Percentiles rank a stretch among this genome's conserved stretches.
Conservation (phyloP, 345 rosid species). For the Populus davidiana region DNA sequence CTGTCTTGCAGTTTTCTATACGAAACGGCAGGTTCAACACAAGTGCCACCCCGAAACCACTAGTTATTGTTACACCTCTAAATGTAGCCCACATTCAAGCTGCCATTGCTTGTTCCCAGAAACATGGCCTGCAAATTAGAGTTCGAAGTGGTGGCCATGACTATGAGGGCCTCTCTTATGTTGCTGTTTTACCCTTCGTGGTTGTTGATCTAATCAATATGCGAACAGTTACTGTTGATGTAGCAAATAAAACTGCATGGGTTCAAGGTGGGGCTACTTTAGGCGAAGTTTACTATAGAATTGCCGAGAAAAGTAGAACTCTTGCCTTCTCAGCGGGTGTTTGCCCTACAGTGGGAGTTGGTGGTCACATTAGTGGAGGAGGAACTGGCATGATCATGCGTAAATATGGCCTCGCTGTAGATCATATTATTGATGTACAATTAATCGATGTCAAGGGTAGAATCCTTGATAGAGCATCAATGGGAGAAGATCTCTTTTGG, state of each 20-base stretch:
- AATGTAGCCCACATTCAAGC: constrained; percentile 6
- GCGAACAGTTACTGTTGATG: constrained; percentile 4
- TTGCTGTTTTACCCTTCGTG: constrained; percentile 8
- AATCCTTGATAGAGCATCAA: constrained; percentile 12
- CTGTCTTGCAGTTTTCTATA: constrained; percentile 5
- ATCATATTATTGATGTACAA: constrained; percentile 9
- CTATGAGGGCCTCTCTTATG: constrained; percentile 19
- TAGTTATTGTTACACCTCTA: constrained; percentile 10
- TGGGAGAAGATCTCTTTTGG: constrained; percentile 21
- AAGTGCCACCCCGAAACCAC: constrained; percentile 9
- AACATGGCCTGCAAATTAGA: constrained; percentile 10
- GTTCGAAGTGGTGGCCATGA: constrained; percentile 25
- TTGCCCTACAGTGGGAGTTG: constrained; percentile 22
- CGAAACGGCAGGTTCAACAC: constrained; percentile 15
- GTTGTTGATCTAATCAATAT: constrained; percentile 20
- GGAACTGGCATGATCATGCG: constrained; percentile 16
- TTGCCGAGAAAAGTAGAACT: constrained; percentile 8
- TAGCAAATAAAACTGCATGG: constrained; percentile 16
- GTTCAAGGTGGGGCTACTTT: constrained; percentile 24
- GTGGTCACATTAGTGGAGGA: constrained; percentile 28
- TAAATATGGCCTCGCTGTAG: constrained; percentile 23
- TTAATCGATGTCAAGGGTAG: constrained; percentile 12
- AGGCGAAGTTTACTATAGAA: constrained; percentile 15
- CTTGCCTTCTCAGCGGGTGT: constrained; percentile 23
- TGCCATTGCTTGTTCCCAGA: neutral